Base-by-base conservation (phyloP, 371 early-diverging fungal genomes). In the Phascolomyces articulosus region DNA sequence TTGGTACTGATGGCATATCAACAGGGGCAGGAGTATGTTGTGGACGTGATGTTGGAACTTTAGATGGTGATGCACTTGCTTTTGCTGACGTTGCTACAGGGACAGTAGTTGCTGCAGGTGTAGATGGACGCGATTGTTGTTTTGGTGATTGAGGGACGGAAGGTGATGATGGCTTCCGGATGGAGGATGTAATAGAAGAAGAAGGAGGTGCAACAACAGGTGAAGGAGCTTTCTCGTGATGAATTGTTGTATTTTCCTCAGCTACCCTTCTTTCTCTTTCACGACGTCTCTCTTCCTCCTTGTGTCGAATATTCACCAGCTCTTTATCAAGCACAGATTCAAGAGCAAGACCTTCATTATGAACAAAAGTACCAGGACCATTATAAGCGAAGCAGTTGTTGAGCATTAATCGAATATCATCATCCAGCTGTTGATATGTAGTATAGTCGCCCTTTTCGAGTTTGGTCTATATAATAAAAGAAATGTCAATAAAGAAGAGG, bases 391-490 rank as follows among this genome's bases (percentile, higher is more conserved):
- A 86, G 59, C 87, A 88, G 56, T 89, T 88, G 40, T 60, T 80
- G 38, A 87, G 56, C 64, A 89, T 84, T 26, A 83, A 71, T 20
- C 78, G 74, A 20, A 92, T 63, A 63, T 94, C 94, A 13, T 71
- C 82, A 56, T 87, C 82, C 66, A 98, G 89, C 7, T 90, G 86
- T 0, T 73, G 63, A 31, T 81, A 63, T 0, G 64, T 62, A 1
- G 68, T 57, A 69, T 92, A 91, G 56, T 62, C 62, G 40, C 75
- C 72, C 4, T 48, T 55, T 27, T 95, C 96, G 6, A 99, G 73
- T 61, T 91, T 95, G 40, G 78, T 75, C 68, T 73, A 65, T 26
- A n/a, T 34, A 2, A 49, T 2, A 49, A 34, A 49, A 61, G 28
- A 10, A 61, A 9, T 18, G 28, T 34, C 2, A 24, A 28, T 21